phyloP scores from a whole-genome alignment of 2,329 filamentous ascomycete genomes.

The Xylaria sp. region DNA sequence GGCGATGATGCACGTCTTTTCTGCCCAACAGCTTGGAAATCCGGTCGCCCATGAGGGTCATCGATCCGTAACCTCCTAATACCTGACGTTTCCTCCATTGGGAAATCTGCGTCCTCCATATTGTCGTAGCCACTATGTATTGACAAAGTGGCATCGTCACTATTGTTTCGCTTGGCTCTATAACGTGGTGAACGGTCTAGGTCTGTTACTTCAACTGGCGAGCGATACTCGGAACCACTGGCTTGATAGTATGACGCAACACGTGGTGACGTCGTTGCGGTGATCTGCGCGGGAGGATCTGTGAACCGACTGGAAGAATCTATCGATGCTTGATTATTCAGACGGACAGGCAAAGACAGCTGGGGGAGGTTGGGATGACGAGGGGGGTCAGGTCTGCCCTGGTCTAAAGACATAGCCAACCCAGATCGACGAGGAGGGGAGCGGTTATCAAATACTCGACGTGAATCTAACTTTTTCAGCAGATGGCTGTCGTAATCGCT shows the following conservation, averaged over 20 bases:
- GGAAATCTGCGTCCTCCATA: conserved; percentile 60
- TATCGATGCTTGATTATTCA: conserved; percentile 56
- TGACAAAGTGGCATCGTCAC: conserved; percentile 61
- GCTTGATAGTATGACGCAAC: conserved; percentile 56
- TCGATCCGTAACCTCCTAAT: conserved; percentile 60
- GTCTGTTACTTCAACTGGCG: conserved; percentile 58
- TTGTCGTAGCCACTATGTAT: conserved; percentile 60
- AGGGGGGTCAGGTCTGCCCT: conserved; percentile 53
- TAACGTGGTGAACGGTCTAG: conserved; percentile 60
- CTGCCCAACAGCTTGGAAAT: conserved; percentile 58
- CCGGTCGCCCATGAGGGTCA: conserved; percentile 52
- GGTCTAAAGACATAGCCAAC: conserved; percentile 58
- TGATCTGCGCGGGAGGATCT: conserved; percentile 59
- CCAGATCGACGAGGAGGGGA: conserved; percentile 58
- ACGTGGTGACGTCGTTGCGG: conserved; percentile 60
- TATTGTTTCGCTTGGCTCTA: conserved; percentile 62
- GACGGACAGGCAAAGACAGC: conserved; percentile 60
- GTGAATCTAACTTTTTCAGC: conserved; percentile 66
- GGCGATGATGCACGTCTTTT: conserved; percentile 69
- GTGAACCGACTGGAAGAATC: conserved; percentile 59
- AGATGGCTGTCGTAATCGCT: conserved; percentile 61
- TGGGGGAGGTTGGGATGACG: conserved; percentile 51
- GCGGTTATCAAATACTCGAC: conserved; percentile 57
- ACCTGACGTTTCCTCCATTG: conserved; percentile 59
- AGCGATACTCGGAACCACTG: conserved; percentile 56